Base-by-base conservation (phyloP, 345 rosid species). In the Populus euphratica region DNA sequence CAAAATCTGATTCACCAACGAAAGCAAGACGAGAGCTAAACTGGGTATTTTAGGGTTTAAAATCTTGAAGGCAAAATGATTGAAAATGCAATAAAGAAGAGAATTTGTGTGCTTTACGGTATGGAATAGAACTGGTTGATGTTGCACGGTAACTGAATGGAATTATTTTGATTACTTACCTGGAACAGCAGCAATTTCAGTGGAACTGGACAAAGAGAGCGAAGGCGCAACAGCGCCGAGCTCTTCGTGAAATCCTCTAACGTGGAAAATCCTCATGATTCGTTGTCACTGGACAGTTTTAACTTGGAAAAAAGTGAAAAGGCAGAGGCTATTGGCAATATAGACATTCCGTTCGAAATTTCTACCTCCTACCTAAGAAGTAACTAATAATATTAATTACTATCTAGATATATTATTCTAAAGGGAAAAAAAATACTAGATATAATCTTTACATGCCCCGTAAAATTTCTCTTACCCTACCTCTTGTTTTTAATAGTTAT, bases 1-100 rank as follows among this genome's bases (percentile, higher is more conserved):
- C 70, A 74, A 64, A 63, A 63, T 29, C 70, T 29, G 66, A 74
- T 64, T 64, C 70, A 44, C 41, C 69, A 64, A 43, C 21, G 20
- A 74, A 64, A 25, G 38, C 7, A 44, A 25, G 35, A 73, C 17
- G 43, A 62, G 10, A 23, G 13, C n/a, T 27, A 62, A 17, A 16
- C 61, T 73, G 8, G 68, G 25, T 59, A 61, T 29, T 52, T 73
- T 62, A 25, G 64, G 29, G 69, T 62, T 50, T 35, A 73, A 73
- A 73, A 21, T 41, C 68, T 20, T 20, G 23, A 20, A 52, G 59
- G 59, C 59, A 52, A 6, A 20, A 52, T 52, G n/a, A 52, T 17
- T 52, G 23, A 52, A 5, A 20, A 2, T 18, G 59, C 21, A 20
- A 52, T 52, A 52, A 52, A 52, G 10, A 52, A 52, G 9, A 52